Percentiles rank a stretch among this genome's conserved stretches.
phyloP scores from a whole-genome alignment of 768 basidiomycete species.

The Lentinula guzmanii region DNA sequence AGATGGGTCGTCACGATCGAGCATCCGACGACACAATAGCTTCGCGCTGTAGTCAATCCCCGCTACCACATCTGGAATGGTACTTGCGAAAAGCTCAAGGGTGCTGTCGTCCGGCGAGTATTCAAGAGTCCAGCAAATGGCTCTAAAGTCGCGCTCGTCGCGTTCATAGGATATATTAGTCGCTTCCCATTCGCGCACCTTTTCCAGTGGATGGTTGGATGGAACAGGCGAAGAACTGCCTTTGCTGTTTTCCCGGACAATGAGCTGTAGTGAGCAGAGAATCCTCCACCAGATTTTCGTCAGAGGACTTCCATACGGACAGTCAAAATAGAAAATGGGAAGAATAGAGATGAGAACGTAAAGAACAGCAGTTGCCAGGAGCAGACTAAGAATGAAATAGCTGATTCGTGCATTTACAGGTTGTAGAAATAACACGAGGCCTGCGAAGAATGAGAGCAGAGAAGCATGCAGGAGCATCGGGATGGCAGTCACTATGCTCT shows the following conservation, averaged over 20 bases:
- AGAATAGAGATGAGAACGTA: constrained; percentile 11
- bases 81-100: constrained; percentile 28
- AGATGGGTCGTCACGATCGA: constrained; percentile 22
- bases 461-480: constrained; percentile 44
- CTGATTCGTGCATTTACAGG: constrained; percentile 25
- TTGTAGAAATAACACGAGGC: constrained; percentile 37
- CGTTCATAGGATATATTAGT: constrained; percentile 25
- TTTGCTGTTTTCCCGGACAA: constrained; percentile 17
- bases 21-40: constrained; percentile 24
- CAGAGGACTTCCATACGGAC: constrained; percentile 11
- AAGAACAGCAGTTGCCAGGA: not conserved
- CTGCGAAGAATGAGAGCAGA: constrained; percentile 44
- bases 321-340: constrained; percentile 6
- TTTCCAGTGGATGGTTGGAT: constrained; percentile 15
- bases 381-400: constrained; percentile 3
- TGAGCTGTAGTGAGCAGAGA: constrained; percentile 17
- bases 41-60: constrained; percentile 34
- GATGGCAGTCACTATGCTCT: constrained; percentile 31
- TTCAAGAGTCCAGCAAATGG: constrained; percentile 33
- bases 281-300: constrained; percentile 12
- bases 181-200: constrained; percentile 28
- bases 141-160: constrained; percentile 31
- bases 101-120: constrained; percentile 27
- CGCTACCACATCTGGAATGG: constrained; percentile 27
- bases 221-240: constrained; percentile 12